Conservation (phyloP, 176 grass and related monocot genomes). For the Musa schizocarpa region DNA sequence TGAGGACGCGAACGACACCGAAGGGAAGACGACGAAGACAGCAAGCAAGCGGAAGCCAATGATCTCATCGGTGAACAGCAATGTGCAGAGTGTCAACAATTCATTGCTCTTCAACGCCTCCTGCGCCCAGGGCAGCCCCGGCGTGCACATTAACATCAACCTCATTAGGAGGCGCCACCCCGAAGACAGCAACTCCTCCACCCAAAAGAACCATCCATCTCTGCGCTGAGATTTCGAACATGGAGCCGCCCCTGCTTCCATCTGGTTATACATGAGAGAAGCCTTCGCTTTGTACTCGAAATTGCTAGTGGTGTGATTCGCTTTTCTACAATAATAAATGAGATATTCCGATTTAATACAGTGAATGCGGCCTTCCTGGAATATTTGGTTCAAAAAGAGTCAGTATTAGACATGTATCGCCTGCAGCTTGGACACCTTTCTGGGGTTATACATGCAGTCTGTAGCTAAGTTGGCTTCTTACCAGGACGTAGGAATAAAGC, state of each 20-base stretch:
- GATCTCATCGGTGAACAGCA: slow-evolving; percentile 34
- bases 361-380: no score
- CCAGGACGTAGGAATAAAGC: no score
- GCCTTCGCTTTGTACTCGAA: no score
- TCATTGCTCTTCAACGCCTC: slow-evolving; percentile 30
- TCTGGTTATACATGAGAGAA: no score
- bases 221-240: background rate
- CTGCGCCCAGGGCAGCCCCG: slow-evolving; percentile 22
- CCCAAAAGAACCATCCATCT: background rate
- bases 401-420: no score
- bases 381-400: no score
- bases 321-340: no score
- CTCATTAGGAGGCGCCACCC: background rate
- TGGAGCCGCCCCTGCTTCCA: background rate
- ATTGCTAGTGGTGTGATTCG: no score
- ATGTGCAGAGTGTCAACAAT: slow-evolving; percentile 42
- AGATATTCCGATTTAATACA: no score
- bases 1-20: background rate
- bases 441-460: no score
- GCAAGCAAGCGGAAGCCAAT: slow-evolving; percentile 16
- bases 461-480: no score
- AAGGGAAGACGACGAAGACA: background rate
- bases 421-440: no score
- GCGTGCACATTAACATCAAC: slow-evolving; percentile 28
- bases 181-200: background rate